Base-by-base conservation (phyloP, 148 eudicot species). In the Agrostemma githago region DNA sequence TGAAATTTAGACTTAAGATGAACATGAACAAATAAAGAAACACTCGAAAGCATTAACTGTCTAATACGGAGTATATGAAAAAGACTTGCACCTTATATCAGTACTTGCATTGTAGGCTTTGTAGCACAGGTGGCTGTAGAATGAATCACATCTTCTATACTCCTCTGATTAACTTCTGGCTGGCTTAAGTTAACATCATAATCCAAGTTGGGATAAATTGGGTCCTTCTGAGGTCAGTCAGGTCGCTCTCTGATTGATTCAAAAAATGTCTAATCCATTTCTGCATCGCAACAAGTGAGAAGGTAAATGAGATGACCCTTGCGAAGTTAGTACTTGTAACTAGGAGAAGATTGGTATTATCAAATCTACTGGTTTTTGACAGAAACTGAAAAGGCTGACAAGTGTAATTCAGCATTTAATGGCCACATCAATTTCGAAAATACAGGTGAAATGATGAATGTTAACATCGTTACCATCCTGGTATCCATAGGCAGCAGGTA, bases 51-150 rank as follows among this genome's bases (percentile, higher is more conserved):
- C 74, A 69, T 40, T 37, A 73, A 40, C 8, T 68, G 63, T 68
- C 41, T 19, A 79, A 21, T 17, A 26, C 34, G 34, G 34, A 26
- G 34, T 26, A 6, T 39, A 4, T 48, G 62, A 70, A 48, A 56
- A 20, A 58, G 66, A 79, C 53, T 19, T 53, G 60, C 9, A 70
- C 42, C 51, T 69, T 70, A 20, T 57, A 56, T 34, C 43, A n/a
- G 11, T 63, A 79, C 79, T 75, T 79, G 71, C 82, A 53, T 70
- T 2, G 75, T 65, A 65, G 53, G 71, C 82, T 62, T 70, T 2
- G 75, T 65, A 65, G 53, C 68, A 75, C 68, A 79, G 56, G 76
- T 75, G 72, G 76, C 79, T 44, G 76, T 44, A 56, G 42, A 71
- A 71, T 75, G 66, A 75, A 75, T 57, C 82, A 63, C 60, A 75